A percentile compares a stretch with the other conserved stretches of the same genome.
These are phyloP conservation scores for Cavenderia fasciculata DNA, from an alignment of 78 protist species.

Conservation along the genomic window DNA sequence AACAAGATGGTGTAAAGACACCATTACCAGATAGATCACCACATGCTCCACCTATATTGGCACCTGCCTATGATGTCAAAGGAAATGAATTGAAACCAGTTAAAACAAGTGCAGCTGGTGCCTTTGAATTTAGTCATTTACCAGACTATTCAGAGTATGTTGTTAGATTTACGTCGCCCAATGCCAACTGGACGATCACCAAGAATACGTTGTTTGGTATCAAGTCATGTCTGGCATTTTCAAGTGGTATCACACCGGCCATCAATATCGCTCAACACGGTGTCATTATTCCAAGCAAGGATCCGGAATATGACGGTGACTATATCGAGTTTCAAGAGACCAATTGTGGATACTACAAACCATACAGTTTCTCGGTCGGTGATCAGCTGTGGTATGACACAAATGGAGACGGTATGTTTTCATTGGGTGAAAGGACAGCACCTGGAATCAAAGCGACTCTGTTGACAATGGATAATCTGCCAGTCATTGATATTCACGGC, in stretches of 20 bases:
- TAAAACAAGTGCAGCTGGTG: not conserved
- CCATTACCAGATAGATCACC: too few relatives aligned
- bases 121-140: not conserved
- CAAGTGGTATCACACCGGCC: not conserved
- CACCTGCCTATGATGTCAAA: too few relatives aligned
- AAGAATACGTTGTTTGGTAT: not conserved
- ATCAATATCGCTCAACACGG: not conserved
- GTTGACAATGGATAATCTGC: not conserved
- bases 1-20: too few relatives aligned
- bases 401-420: constrained; percentile 4
- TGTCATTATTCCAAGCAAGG: too few relatives aligned
- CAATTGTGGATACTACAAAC: constrained; percentile 13
- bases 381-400: constrained; percentile 32
- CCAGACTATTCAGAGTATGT: not conserved
- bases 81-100: not conserved
- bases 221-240: not conserved
- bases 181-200: too few relatives aligned
- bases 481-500: constrained; percentile 1
- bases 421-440: constrained; percentile 22
- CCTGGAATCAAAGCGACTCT: not conserved
- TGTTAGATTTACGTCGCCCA: not conserved
- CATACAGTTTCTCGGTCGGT: constrained; percentile 23
- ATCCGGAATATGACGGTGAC: too few relatives aligned
- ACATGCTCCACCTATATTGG: too few relatives aligned
- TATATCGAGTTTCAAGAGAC: constrained; percentile 1